These are phyloP conservation scores for Diversispora eburnea DNA, from an alignment of 192 early-diverging fungal species.

Conservation along the genomic window DNA sequence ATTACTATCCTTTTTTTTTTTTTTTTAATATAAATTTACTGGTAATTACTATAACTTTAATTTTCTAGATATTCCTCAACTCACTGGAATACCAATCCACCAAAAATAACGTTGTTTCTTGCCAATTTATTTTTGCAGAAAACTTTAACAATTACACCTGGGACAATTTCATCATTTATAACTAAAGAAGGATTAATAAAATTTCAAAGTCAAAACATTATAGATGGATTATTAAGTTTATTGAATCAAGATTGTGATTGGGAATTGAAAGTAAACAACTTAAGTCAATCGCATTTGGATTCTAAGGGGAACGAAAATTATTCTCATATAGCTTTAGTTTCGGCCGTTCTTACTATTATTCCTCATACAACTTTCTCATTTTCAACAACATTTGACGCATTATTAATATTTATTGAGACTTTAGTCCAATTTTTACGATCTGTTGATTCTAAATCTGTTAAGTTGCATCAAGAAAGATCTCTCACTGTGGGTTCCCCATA, in stretches of 20 bases:
- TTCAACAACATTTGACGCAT: constrained; percentile 29
- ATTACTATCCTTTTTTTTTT: no score
- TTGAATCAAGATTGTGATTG: constrained; percentile 39
- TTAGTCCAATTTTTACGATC: not conserved
- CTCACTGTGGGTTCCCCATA: constrained; percentile 44
- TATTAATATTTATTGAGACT: constrained; percentile 36
- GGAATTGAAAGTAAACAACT: constrained; percentile 42
- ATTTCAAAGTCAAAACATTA: constrained; percentile 34
- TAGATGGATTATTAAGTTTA: constrained; percentile 33
- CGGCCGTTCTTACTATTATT: constrained; percentile 44
- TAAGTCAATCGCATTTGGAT: constrained; percentile 38
- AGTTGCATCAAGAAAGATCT: constrained; percentile 31
- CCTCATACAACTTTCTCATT: constrained; percentile 39
- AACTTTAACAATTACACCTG: constrained; percentile 35
- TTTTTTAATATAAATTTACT: not conserved
- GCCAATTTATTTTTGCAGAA: constrained; percentile 44
- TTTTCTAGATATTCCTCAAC: constrained; percentile 39
- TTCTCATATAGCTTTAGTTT: constrained; percentile 39
- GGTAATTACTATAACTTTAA: not conserved
- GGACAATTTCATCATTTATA: constrained; percentile 45
- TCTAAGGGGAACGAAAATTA: constrained; percentile 19
- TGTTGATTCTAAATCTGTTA: constrained; percentile 1
- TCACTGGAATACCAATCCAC: constrained; percentile 35
- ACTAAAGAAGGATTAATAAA: constrained; percentile 47
- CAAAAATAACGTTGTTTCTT: constrained; percentile 47